These are phyloP conservation scores for Strobilomyces echinocephalus DNA, from an alignment of 768 basidiomycete species.

Conservation along the genomic window DNA sequence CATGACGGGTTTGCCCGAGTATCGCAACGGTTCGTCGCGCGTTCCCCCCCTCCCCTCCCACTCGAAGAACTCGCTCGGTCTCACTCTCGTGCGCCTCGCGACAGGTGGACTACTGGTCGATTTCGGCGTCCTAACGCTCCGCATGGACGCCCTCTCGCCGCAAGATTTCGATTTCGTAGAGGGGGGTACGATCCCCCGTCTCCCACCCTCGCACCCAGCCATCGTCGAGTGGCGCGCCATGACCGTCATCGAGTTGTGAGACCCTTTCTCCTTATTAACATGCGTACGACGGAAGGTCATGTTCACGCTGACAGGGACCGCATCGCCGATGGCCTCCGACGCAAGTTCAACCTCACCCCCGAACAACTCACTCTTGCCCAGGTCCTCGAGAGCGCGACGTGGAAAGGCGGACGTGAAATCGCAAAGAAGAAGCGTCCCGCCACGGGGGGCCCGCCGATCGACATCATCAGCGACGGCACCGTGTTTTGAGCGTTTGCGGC, in stretches of 20 bases:
- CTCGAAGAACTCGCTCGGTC: background rate
- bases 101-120: constrained; percentile 86
- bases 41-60: background rate
- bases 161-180: constrained; percentile 36
- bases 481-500: background rate
- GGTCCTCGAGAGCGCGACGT: constrained; percentile 90
- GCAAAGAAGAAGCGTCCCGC: constrained; percentile 71
- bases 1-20: constrained; percentile 92
- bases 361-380: constrained; percentile 57
- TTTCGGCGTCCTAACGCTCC: constrained; percentile 70
- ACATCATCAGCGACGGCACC: constrained; percentile 59
- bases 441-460: constrained; percentile 80
- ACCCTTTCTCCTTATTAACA: background rate
- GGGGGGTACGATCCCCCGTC: constrained; percentile 44
- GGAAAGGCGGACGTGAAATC: constrained; percentile 95
- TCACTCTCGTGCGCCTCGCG: background rate
- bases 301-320: constrained; percentile 55
- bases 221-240: constrained; percentile 96
- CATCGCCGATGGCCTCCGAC: constrained; percentile 65
- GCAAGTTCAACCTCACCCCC: constrained; percentile 41
- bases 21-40: constrained; percentile 65
- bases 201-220: constrained; percentile 77
- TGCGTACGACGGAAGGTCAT: background rate
- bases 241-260: constrained; percentile 86
- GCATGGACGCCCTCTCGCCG: constrained; percentile 47